A percentile compares a stretch with the other conserved stretches of the same genome.
phyloP scores from a whole-genome alignment of 1,284 basidiomycete genomes.

The Sporisorium iseilematis-ciliati region DNA sequence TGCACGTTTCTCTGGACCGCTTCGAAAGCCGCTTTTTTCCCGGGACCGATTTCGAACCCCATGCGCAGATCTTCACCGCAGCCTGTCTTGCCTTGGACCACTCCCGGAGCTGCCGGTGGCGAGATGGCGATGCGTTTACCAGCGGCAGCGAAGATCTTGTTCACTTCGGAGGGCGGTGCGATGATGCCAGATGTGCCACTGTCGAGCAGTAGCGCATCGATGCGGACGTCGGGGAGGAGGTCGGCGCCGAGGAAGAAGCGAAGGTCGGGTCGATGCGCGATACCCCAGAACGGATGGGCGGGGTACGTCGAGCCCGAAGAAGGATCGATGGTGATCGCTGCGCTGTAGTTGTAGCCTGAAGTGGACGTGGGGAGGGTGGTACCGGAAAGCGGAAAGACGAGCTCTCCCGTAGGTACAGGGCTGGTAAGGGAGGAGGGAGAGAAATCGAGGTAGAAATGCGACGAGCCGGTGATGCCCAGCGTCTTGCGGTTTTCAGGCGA shows the following conservation, averaged over 20 bases:
- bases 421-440: neutral
- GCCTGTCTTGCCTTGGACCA: constrained; percentile 2
- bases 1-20: neutral
- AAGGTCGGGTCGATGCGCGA: constrained; percentile 33
- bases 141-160: constrained; percentile 20
- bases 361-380: constrained; percentile 6
- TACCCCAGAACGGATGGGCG: constrained; percentile 27
- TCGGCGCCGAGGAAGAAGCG: constrained; percentile 8
- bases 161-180: constrained; percentile 26
- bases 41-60: constrained; percentile 19
- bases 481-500: neutral
- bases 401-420: constrained; percentile 8
- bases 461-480: constrained; percentile 15
- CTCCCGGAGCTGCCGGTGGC: neutral
- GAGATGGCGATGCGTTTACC: neutral
- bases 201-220: constrained; percentile 39
- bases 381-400: constrained; percentile 37
- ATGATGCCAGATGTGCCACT: constrained; percentile 37
- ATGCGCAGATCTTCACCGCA: constrained; percentile 3
- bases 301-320: constrained; percentile 23
- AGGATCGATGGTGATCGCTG: constrained; percentile 16
- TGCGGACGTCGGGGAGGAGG: constrained; percentile 5
- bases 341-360: neutral
- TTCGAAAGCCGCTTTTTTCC: neutral
- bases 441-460: constrained; percentile 30